These are phyloP conservation scores for Periconia digitata DNA, from an alignment of 2,329 filamentous ascomycete species.

Conservation along the genomic window DNA sequence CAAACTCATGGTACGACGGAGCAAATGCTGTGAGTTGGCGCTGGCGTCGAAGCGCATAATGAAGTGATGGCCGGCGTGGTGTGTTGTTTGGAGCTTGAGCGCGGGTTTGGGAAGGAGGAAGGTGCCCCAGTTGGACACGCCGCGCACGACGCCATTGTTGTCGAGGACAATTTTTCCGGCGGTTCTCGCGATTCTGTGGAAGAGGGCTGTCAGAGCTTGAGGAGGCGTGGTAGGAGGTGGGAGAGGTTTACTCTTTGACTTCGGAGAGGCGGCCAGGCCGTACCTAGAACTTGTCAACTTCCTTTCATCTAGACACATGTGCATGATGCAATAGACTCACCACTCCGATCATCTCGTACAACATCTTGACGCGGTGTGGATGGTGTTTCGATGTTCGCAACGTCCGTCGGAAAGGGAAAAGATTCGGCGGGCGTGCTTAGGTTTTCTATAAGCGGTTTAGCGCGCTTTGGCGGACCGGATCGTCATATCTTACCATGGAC, in stretches of 20 bases:
- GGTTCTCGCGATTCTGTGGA: constrained; percentile 79
- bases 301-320: constrained; percentile 1
- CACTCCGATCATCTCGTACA: constrained; percentile 97
- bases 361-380: constrained; percentile 59
- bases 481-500: constrained; percentile 4
- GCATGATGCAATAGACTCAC: constrained; percentile 58
- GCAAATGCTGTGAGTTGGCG: constrained; percentile 69
- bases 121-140: constrained; percentile 92
- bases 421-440: constrained; percentile 5
- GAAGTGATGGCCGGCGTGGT: constrained; percentile 92
- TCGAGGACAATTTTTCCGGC: constrained; percentile 81
- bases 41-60: constrained; percentile 93
- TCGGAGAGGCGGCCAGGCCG: constrained; percentile 86
- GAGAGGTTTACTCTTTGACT: constrained; percentile 81
- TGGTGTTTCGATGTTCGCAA: constrained; percentile 4
- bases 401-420: constrained; percentile 8
- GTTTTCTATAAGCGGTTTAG: constrained; percentile 5
- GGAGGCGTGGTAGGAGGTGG: constrained; percentile 9
- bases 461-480: neutral
- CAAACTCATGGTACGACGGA: constrained; percentile 74
- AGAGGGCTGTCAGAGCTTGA: constrained; percentile 3
- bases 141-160: constrained; percentile 85
- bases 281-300: constrained; percentile 61
- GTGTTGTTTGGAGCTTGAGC: constrained; percentile 77
- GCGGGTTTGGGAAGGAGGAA: constrained; percentile 82